phyloP scores from a whole-genome alignment of 2,329 filamentous ascomycete genomes.

The Xylaria sp. region DNA sequence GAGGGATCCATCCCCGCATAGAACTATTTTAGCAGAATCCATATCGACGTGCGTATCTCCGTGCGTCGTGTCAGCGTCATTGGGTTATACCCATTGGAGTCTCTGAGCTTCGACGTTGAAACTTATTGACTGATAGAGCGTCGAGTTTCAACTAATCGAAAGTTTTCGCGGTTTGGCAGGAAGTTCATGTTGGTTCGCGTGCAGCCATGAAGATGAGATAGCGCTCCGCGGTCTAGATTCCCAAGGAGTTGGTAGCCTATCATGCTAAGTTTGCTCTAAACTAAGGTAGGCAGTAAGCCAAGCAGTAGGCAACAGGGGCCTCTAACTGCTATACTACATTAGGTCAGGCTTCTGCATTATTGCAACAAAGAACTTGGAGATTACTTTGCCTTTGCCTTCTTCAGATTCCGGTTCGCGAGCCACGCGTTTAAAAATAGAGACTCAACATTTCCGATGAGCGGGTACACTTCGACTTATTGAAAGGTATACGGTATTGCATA shows the following conservation, averaged over 20 bases:
- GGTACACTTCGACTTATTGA: too few relatives aligned
- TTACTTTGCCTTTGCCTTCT: too few relatives aligned
- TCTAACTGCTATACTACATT: too few relatives aligned
- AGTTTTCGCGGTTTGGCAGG: background rate
- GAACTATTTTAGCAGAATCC: conserved; percentile 21
- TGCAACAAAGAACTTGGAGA: too few relatives aligned
- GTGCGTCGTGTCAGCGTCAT: background rate
- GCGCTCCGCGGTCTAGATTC: conserved; percentile 1
- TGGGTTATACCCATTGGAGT: background rate
- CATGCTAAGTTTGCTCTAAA: background rate
- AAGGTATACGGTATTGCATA: too few relatives aligned
- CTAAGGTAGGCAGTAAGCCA: background rate
- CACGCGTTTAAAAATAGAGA: background rate
- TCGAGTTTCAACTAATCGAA: background rate
- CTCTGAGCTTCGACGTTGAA: background rate
- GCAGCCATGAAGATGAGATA: background rate
- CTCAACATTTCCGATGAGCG: background rate
- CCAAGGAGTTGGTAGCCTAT: background rate
- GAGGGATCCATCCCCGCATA: conserved; percentile 27
- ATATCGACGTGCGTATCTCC: conserved; percentile 1
- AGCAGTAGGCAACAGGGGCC: too few relatives aligned
- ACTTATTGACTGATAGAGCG: background rate
- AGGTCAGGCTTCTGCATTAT: too few relatives aligned
- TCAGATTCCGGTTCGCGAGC: background rate
- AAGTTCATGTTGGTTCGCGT: conserved; percentile 6